These are phyloP conservation scores for Psilocybe cubensis DNA, from an alignment of 768 basidiomycete genomes.

Conservation along the genomic window DNA sequence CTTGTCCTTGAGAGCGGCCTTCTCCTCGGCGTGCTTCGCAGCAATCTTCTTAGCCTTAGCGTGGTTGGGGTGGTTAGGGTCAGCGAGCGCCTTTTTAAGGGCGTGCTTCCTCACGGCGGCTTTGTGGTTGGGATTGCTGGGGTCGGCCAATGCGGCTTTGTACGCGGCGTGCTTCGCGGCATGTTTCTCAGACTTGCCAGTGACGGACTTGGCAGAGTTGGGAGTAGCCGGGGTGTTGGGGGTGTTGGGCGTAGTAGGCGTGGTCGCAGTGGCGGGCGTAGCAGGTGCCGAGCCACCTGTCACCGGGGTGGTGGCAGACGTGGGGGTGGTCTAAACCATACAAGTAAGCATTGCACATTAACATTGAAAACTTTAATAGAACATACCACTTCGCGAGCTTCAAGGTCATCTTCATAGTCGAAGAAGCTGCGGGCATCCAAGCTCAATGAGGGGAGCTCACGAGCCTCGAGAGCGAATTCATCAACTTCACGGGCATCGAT, in stretches of 20 bases:
- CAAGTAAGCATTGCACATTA: background rate
- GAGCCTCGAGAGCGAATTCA: constrained; percentile 18
- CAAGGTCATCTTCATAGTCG: constrained; percentile 16
- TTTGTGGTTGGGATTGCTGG: constrained; percentile 11
- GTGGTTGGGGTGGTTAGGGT: constrained; percentile 17
- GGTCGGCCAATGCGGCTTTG: constrained; percentile 12
- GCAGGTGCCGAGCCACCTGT: background rate
- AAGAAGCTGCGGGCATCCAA: constrained; percentile 21
- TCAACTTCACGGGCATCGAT: constrained; percentile 14
- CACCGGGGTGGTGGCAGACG: background rate
- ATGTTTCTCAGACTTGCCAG: background rate
- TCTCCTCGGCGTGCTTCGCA: constrained; percentile 3
- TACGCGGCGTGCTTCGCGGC: background rate
- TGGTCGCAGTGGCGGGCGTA: constrained; percentile 1
- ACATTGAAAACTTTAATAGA: background rate
- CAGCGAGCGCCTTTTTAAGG: constrained; percentile 16
- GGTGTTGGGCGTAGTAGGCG: constrained; percentile 1
- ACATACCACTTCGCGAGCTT: constrained; percentile 15
- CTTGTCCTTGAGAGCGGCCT: constrained; percentile 12
- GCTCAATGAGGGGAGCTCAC: constrained; percentile 14
- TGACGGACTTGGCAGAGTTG: background rate
- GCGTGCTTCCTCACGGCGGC: constrained; percentile 4
- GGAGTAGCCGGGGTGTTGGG: background rate
- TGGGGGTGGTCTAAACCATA: background rate
- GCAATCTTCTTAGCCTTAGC: constrained; percentile 5